Conservation (phyloP, 305 asterid genomes). For the Euphrasia arctica region DNA sequence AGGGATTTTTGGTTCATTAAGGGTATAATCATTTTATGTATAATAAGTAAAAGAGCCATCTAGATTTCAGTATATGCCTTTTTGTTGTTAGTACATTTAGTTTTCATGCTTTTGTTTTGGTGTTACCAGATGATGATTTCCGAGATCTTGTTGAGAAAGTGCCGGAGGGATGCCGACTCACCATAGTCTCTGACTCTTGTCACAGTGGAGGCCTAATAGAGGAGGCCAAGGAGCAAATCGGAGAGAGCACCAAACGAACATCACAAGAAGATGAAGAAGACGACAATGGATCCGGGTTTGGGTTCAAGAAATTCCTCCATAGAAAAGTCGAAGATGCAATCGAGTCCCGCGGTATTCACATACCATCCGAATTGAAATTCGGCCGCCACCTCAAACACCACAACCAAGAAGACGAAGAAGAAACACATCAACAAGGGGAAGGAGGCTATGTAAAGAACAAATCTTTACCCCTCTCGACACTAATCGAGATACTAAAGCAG, state of each 20-base stretch:
- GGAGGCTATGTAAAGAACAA: conserved; percentile 41
- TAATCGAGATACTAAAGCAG: conserved; percentile 81
- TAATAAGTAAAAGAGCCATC: too few species aligned
- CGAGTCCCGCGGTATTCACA: conserved; percentile 73
- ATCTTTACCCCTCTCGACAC: conserved; percentile 41
- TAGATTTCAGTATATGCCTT: too few species aligned
- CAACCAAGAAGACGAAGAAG: conserved; percentile 37
- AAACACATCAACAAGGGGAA: conserved; percentile 27
- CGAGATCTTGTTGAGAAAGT: conserved; percentile 87
- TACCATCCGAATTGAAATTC: conserved; percentile 39
- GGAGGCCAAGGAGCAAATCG: conserved; percentile 91
- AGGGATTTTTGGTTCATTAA: background rate
- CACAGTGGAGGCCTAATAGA: conserved; percentile 97
- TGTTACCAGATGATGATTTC: conserved; percentile 79
- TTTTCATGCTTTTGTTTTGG: conserved; percentile 2
- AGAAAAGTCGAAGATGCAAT: conserved; percentile 61
- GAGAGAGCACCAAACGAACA: conserved; percentile 58
- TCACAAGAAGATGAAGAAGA: conserved; percentile 27
- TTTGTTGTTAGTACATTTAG: too few species aligned
- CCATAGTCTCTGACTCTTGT: conserved; percentile 73
- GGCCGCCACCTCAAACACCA: conserved; percentile 33
- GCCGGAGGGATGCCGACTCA: conserved; percentile 72
- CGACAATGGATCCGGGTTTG: conserved; percentile 41
- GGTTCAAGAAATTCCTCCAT: conserved; percentile 68
- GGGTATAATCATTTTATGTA: background rate